phyloP scores from a whole-genome alignment of 345 rosid genomes.

The Pistacia vera region DNA sequence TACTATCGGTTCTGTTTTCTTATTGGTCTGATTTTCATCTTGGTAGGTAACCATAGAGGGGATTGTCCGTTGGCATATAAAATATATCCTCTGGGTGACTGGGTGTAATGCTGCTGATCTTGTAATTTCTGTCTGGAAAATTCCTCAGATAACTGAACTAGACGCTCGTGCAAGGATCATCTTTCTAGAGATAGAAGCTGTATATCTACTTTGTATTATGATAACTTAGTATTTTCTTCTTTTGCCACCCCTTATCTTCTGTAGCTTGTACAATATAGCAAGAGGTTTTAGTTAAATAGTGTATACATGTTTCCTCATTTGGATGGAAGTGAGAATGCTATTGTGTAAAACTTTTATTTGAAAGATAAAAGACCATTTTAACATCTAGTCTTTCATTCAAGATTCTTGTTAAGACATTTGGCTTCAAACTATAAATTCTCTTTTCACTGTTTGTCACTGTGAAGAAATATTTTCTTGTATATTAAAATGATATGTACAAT shows the following conservation, averaged over 20 bases:
- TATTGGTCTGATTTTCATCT: conserved; percentile 6
- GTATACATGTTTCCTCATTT: not conserved
- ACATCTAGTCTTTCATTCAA: too few relatives aligned
- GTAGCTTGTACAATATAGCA: not conserved
- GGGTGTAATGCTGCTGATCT: conserved; percentile 81
- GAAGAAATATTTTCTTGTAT: too few relatives aligned
- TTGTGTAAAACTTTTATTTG: not conserved
- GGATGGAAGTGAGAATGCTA: not conserved
- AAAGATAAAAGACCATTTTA: not conserved
- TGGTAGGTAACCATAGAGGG: conserved; percentile 88
- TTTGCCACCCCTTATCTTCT: not conserved
- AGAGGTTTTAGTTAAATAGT: not conserved
- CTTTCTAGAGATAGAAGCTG: not conserved
- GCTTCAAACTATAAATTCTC: too few relatives aligned
- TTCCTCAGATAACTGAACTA: conserved; percentile 42
- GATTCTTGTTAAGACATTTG: too few relatives aligned
- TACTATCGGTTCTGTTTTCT: not conserved
- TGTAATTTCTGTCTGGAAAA: conserved; percentile 78
- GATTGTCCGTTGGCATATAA: conserved; percentile 87
- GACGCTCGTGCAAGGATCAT: conserved; percentile 28
- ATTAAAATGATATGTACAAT: too few relatives aligned
- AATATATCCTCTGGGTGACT: conserved; percentile 55
- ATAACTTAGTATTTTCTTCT: not conserved
- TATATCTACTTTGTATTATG: not conserved
- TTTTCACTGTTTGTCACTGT: too few relatives aligned